Percentiles rank a stretch among this genome's conserved stretches.
Evolutionary conservation across 768 basidiomycete species (phyloP).

Genomic region (Strobilomyces confusus): DNA sequence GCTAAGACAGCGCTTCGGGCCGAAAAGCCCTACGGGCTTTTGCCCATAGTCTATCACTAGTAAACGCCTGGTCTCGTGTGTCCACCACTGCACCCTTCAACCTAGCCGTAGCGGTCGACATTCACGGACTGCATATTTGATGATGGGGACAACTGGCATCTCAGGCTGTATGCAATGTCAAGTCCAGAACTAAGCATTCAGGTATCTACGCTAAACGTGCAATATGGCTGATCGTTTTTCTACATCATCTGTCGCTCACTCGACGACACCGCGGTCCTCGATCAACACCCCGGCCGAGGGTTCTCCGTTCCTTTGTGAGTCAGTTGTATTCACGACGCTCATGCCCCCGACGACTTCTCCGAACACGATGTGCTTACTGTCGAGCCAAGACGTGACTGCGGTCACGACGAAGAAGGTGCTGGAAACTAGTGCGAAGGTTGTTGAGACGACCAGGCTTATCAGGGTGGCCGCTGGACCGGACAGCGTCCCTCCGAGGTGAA

Average conservation of each 20-base stretch:
- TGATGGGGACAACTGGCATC: too few species aligned
- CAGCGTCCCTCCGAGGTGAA: too few species aligned
- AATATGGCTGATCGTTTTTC: not conserved
- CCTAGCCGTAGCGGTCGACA: too few species aligned
- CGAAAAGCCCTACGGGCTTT: too few species aligned
- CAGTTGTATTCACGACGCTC: conserved; percentile 39
- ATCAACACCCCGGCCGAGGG: conserved; percentile 47
- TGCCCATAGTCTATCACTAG: too few species aligned
- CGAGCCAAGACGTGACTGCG: conserved; percentile 58
- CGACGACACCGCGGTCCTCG: conserved; percentile 47
- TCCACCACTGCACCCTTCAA: too few species aligned
- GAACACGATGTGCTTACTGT: conserved; percentile 43
- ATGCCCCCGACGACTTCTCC: conserved; percentile 45
- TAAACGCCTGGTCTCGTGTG: too few species aligned
- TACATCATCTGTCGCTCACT: conserved; percentile 10
- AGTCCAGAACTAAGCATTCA: not conserved
- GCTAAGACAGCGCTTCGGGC: too few species aligned
- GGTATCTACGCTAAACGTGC: not conserved
- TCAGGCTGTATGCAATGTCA: not conserved
- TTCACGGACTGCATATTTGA: too few species aligned
- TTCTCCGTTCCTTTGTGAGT: conserved; percentile 30
- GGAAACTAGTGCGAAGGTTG: too few species aligned
- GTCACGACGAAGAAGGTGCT: conserved; percentile 87
- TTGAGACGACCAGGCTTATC: too few species aligned
- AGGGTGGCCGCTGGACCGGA: too few species aligned